A percentile compares a stretch with the other conserved stretches of the same genome.
phyloP scores from a whole-genome alignment of 129 eudicot genomes.

The Arctium minus region DNA sequence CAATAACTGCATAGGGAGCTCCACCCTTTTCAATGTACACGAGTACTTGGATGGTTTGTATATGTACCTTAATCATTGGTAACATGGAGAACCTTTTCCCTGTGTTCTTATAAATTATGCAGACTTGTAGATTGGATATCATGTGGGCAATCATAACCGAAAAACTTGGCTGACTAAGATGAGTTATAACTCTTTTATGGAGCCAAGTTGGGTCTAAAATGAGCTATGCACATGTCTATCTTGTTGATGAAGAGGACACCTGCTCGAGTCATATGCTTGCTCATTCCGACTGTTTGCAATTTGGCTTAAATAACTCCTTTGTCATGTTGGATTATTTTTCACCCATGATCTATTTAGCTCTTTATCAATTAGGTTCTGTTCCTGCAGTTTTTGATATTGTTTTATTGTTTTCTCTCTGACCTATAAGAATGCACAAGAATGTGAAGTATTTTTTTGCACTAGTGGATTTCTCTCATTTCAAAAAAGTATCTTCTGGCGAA shows the following conservation, averaged over 20 bases:
- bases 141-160: neutral
- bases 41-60: neutral
- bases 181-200: neutral
- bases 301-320: neutral
- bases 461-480: too few relatives aligned
- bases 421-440: too few relatives aligned
- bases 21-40: neutral
- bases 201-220: neutral
- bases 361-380: neutral
- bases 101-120: neutral
- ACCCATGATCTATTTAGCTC: neutral
- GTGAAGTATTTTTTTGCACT: too few relatives aligned
- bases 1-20: neutral
- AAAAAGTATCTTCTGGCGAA: too few relatives aligned
- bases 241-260: neutral
- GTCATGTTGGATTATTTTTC: neutral
- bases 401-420: too few relatives aligned
- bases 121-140: neutral
- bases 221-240: too few relatives aligned
- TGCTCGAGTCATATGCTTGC: neutral
- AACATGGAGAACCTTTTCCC: neutral
- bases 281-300: neutral
- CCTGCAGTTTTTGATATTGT: neutral
- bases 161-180: neutral
- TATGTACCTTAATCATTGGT: neutral